phyloP scores from a whole-genome alignment of 164 flowering plant genomes.

The Piper betle region DNA sequence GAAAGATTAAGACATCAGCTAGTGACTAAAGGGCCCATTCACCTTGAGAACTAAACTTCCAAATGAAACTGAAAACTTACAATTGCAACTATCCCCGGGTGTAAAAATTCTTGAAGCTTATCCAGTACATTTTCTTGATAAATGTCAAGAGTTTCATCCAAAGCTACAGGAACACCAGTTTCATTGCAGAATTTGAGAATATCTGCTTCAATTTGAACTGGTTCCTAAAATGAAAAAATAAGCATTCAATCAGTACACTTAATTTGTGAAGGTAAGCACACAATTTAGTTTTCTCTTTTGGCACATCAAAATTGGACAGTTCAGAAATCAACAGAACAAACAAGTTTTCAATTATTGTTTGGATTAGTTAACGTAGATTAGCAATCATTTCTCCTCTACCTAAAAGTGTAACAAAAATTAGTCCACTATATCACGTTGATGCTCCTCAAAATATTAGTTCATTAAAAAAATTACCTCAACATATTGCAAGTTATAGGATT shows the following conservation, averaged over 20 bases:
- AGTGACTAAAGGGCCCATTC: not conserved
- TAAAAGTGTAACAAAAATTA: too few species aligned
- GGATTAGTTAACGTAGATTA: too few species aligned
- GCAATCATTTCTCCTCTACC: too few species aligned
- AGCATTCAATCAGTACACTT: not conserved
- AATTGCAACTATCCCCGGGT: slow-evolving; percentile 69
- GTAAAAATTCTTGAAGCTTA: slow-evolving; percentile 44
- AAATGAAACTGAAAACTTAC: slow-evolving; percentile 34
- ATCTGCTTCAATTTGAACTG: slow-evolving; percentile 62
- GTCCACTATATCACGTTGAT: too few species aligned
- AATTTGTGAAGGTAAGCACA: too few species aligned
- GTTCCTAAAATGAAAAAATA: slow-evolving; percentile 46
- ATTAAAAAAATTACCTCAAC: slow-evolving; percentile 52
- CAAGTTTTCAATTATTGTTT: too few species aligned
- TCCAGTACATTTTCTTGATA: slow-evolving; percentile 40
- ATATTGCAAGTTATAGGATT: slow-evolving; percentile 51
- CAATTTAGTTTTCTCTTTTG: not conserved
- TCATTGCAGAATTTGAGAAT: slow-evolving; percentile 76
- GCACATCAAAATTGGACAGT: not conserved
- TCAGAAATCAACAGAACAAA: not conserved
- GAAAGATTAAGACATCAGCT: slow-evolving; percentile 4
- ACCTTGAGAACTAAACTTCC: not conserved
- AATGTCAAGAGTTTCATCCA: slow-evolving; percentile 75
- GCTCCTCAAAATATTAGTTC: not conserved
- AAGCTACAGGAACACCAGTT: slow-evolving; percentile 76